Evolutionary conservation across 2,329 filamentous ascomycete genomes (phyloP), one percentile per base, ranked within the genome.

Genomic region (Ascochyta rabiei): DNA sequence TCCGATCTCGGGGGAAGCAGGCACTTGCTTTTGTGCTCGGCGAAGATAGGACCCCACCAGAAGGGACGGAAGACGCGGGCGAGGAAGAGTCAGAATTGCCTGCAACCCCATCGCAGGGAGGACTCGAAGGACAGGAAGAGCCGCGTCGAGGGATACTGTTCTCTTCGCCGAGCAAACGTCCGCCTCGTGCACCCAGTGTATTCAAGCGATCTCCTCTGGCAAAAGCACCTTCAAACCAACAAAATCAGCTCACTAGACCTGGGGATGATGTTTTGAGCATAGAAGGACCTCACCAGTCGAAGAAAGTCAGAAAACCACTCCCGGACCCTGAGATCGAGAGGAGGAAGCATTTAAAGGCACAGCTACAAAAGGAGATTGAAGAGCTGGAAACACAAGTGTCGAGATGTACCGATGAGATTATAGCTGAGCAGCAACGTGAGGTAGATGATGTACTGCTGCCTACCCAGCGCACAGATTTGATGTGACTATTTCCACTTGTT

Each of bases 121-220:
- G 28, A 0, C 40, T 57, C 4, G 50, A 60, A 13, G 45, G 61
- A 9, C 59, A 60, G 33, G 64, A 72, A 46, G 65, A 53, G 1
- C 61, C 64, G 9, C 61, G 61, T 16, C 60, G 64, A 28, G 67
- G 63, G 1, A 51, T 69, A 5, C 39, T 71, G 0, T 73, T 64
- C 38, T 72, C 69, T 9, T 72, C 71, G 7, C 69, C 71, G 15
- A 72, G 61, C 57, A 75, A 70, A 43, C 62, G 63, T 12, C 71
- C 67, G 18, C 57, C 59, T 10, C 67, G 63, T 9, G 34, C 53
- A 23, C 64, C 63, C 16, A 54, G 57, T 16, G 28, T 49, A 8
- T 30, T 52, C 6, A 63, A 62, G 49, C 49, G 57, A 23, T 61
- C 67, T 12, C 61, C 62, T 33, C 26, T 59, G 40, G 56, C 52